phyloP scores from a whole-genome alignment of 371 early-diverging fungal species.

The Apophysomyces elegans region DNA sequence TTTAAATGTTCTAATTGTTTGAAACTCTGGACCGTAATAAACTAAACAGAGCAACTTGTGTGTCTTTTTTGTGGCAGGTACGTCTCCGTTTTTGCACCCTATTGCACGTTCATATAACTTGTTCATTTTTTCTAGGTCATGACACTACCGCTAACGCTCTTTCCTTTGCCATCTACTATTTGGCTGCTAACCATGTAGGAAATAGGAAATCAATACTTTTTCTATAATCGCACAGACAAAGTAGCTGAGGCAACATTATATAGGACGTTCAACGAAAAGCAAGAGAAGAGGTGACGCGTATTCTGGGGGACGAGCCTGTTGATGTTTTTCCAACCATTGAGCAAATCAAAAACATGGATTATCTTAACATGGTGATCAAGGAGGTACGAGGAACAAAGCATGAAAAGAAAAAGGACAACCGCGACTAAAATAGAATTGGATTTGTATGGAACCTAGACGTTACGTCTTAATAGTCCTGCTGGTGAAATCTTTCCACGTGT shows the following conservation, averaged over 20 bases:
- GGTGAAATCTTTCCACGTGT: background rate
- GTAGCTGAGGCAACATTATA: too few species aligned
- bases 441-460: slow-evolving; percentile 21
- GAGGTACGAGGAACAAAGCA: slow-evolving; percentile 16
- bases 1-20: too few species aligned
- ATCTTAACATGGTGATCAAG: slow-evolving; percentile 24
- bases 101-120: too few species aligned
- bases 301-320: slow-evolving; percentile 25
- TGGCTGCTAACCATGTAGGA: slow-evolving; percentile 24
- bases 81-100: background rate
- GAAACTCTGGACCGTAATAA: too few species aligned
- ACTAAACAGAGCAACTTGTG: background rate
- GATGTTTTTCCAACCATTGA: slow-evolving; percentile 21
- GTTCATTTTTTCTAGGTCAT: slow-evolving; percentile 8
- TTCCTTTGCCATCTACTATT: slow-evolving; percentile 22
- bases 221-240: too few species aligned
- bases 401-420: too few species aligned
- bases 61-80: slow-evolving; percentile 15
- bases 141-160: slow-evolving; percentile 21
- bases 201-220: too few species aligned
- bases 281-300: slow-evolving; percentile 24
- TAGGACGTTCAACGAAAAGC: slow-evolving; percentile 34
- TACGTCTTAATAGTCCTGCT: slow-evolving; percentile 38
- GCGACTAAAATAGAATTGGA: too few species aligned
- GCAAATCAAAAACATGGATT: slow-evolving; percentile 20